phyloP scores from a whole-genome alignment of 331 rosid genomes.

The Malus hybrid region DNA sequence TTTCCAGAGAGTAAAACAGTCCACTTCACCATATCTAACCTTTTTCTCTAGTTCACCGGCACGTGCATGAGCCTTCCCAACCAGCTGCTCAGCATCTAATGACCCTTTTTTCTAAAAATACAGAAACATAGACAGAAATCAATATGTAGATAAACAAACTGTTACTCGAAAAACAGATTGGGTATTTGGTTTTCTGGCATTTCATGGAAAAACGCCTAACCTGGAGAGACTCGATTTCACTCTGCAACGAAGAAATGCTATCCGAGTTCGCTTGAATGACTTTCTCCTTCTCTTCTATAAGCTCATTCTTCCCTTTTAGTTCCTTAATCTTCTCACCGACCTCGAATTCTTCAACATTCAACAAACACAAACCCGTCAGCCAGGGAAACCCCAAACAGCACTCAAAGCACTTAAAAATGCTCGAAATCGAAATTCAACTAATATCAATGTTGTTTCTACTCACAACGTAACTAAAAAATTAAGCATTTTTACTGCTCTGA shows the following conservation, averaged over 20 bases:
- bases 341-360: constrained; percentile 41
- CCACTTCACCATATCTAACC: constrained; percentile 36
- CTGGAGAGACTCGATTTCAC: constrained; percentile 71
- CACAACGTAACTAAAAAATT: background rate
- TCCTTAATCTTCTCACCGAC: constrained; percentile 45
- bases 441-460: background rate
- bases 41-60: constrained; percentile 77
- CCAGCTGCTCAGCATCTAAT: constrained; percentile 49
- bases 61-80: constrained; percentile 76
- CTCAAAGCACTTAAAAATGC: background rate
- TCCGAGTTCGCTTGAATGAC: constrained; percentile 37
- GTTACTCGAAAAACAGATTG: background rate
- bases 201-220: constrained; percentile 26
- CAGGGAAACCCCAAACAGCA: background rate
- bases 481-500: background rate
- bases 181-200: background rate
- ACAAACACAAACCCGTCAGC: constrained; percentile 19
- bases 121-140: background rate
- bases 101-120: constrained; percentile 55
- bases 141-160: background rate
- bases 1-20: background rate
- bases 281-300: constrained; percentile 50
- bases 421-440: background rate
- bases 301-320: constrained; percentile 47
- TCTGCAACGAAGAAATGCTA: constrained; percentile 45